phyloP scores from a whole-genome alignment of 495 filamentous ascomycete genomes.

The Podospora conica region DNA sequence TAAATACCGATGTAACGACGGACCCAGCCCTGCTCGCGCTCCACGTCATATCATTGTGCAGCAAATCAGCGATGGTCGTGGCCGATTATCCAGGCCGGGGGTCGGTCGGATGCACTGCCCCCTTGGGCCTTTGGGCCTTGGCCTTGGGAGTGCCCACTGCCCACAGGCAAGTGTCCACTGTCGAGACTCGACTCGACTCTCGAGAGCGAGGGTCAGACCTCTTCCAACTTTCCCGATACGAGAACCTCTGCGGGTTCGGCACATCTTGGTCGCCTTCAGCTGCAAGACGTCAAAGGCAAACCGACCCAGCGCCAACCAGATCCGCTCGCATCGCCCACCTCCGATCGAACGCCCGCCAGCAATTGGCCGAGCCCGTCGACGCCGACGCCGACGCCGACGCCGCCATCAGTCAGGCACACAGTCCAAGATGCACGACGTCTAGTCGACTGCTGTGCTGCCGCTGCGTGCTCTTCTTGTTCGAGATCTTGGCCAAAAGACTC shows the following conservation, averaged over 20 bases:
- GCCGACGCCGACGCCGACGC: too few relatives aligned
- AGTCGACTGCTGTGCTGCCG: neutral
- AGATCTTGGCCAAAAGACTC: neutral
- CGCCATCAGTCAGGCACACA: neutral
- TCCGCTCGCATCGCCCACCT: neutral
- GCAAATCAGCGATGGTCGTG: neutral
- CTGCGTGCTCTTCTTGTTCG: neutral
- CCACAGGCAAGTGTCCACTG: too few relatives aligned
- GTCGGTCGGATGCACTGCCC: neutral
- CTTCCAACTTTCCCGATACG: neutral
- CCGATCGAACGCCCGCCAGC: neutral
- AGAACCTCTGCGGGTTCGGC: neutral
- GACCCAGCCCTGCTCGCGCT: neutral
- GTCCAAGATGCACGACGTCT: neutral
- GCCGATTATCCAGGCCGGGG: neutral
- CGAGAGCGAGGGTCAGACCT: neutral
- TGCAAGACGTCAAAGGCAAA: neutral
- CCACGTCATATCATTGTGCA: neutral
- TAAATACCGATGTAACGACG: neutral
- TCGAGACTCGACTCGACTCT: too few relatives aligned
- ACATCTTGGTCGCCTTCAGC: neutral
- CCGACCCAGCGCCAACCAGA: neutral
- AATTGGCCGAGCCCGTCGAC: neutral
- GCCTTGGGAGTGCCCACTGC: neutral
- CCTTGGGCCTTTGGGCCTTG: neutral